Evolutionary conservation across 164 flowering plant genomes (phyloP), one percentile per base, ranked within the genome.

Genomic region (Buxus sempervirens): DNA sequence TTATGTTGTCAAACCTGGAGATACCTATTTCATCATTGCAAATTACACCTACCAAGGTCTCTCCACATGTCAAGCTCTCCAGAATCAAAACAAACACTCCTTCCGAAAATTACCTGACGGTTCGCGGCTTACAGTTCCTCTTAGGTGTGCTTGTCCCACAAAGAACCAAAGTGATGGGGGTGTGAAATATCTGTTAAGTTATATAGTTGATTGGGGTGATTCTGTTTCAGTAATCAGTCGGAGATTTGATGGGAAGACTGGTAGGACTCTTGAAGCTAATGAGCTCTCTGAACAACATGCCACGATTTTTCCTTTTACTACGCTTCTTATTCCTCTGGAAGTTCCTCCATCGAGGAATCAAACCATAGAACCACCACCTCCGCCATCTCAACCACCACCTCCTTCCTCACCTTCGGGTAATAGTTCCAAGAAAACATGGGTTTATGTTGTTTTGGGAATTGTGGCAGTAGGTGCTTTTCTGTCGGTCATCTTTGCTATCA

Each of bases 81-180:
- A 59, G 68, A 36, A 62, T 53, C 81, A 88, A 55, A 86, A 78
- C 63, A 51, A 2, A 0, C 21, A 57, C 41, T 18, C 19, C 6
- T 18, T 75, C 19, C 58, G 3, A 0, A 20, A 60, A 5, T 32
- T 93, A 60, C 18, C 0, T 19, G 8, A 63, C 19, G 93, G 90
- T n/a, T 14, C 48, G 13, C 73, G 42, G 55, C 62, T 93, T 41
- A 73, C 23, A 19, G 79, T 90, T 65, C 96, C 95, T 72, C 77
- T 90, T 54, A 82, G 93, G 73, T 92, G 97, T 82, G 92, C 96
- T 62, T 92, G 97, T 80, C 96, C 94, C 10, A 86, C 90, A 0
- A 80, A 69, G 62, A 76, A 81, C 38, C 96, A 92, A 67, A 71
- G 58, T 5, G 77, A 63, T 41, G 24, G 38, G 0, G 89, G 95